phyloP scores from a whole-genome alignment of 768 basidiomycete genomes.

The Hygrophorus pudorinus region DNA sequence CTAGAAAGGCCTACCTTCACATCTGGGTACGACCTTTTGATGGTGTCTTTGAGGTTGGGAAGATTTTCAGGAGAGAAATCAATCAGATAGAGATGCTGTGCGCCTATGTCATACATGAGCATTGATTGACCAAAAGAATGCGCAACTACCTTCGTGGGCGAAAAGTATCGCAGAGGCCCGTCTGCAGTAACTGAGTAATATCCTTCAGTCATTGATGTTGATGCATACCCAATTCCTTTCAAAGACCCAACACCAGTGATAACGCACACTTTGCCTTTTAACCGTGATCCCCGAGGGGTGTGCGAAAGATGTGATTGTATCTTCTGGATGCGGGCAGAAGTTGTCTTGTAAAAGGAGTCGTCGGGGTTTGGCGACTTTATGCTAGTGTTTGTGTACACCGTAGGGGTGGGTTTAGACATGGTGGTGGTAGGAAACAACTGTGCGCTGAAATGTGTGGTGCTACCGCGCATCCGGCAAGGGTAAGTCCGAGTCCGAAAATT shows the following conservation, averaged over 20 bases:
- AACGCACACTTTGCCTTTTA: constrained; percentile 74
- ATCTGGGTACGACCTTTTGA: constrained; percentile 58
- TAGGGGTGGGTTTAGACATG: constrained; percentile 25
- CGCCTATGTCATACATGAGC: constrained; percentile 36
- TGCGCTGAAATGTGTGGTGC: too few relatives aligned
- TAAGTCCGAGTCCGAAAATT: too few relatives aligned
- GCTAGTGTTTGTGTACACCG: constrained; percentile 15
- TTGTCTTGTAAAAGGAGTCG: constrained; percentile 43
- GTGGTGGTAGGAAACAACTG: background rate
- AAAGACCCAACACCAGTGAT: constrained; percentile 83
- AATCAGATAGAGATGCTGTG: constrained; percentile 54
- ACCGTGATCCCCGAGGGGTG: constrained; percentile 40
- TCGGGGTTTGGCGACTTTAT: constrained; percentile 23
- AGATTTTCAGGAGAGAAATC: constrained; percentile 29
- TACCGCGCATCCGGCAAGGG: too few relatives aligned
- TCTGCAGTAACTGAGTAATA: constrained; percentile 24
- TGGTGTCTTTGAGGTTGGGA: constrained; percentile 57
- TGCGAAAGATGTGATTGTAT: constrained; percentile 59
- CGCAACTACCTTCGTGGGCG: constrained; percentile 63
- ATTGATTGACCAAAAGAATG: background rate
- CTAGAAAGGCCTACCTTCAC: constrained; percentile 51
- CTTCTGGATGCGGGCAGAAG: constrained; percentile 53
- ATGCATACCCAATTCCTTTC: constrained; percentile 77
- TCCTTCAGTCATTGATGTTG: background rate
- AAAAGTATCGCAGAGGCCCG: constrained; percentile 64